Base-by-base conservation (phyloP, 768 basidiomycete species). In the Tricholoma flavovirens region DNA sequence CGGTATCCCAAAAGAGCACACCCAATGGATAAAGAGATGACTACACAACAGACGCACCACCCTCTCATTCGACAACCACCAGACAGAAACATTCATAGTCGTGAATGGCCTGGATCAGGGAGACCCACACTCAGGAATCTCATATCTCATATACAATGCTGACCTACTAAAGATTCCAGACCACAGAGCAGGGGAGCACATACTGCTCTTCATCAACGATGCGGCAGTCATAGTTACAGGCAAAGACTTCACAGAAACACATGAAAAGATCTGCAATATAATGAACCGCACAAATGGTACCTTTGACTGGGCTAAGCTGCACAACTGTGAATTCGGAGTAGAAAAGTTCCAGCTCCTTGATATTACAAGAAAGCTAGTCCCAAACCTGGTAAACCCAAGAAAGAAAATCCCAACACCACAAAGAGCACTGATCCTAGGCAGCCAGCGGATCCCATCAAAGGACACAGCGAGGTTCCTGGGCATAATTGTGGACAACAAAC, bases 61-160 rank as follows among this genome's bases (percentile, higher is more conserved):
- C 10, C 9, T 45, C 5, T 24, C 19, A 3, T 49, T 49, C 11
- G 46, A 49, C n/a, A 21, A 49, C 22, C 11, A 21, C 22, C 29
- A 15, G 5, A 24, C 19, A 5, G 46, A 19, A 22, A 4, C 4
- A 4, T 21, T 49, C 22, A 24, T 24, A 19, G 29, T 49, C 2
- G 1, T 8, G 22, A 65, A 64, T 24, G 59, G 66, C 1, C 63
- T 66, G 38, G 63, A 62, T 4, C 66, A 67, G 51, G 63, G 65
- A 2, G 61, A 62, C 59, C 63, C 62, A 5, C 22, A 62, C 4
- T 66, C 65, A 0, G 63, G 62, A 61, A 54, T 67, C 0, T n/a
- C 64, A 0, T 68, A 69, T 42, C 59, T 70, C 4, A 52, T 68
- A n/a, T 70, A 68, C 54, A 67, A 66, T 46, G 59, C 51, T 52